These are phyloP conservation scores for Taiwanofungus camphoratus DNA, from an alignment of 1,284 basidiomycete species.

Conservation along the genomic window DNA sequence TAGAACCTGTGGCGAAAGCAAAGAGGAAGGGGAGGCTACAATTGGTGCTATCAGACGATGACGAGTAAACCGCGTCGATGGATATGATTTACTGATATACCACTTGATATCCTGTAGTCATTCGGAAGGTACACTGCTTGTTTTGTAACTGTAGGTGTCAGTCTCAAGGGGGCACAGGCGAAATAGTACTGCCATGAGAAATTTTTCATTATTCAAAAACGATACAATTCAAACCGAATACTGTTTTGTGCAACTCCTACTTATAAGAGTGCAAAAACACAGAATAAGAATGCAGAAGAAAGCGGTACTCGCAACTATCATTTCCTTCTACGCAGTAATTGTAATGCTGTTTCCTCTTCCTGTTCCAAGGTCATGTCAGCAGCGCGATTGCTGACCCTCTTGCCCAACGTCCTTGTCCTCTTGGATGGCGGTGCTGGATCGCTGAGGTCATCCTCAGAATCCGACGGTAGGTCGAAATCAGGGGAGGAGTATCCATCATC, in stretches of 20 bases:
- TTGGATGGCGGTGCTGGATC: constrained; percentile 31
- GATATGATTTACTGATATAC: too few relatives aligned
- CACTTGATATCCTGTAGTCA: too few relatives aligned
- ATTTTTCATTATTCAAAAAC: background rate
- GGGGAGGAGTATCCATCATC: constrained; percentile 71
- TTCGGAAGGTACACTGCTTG: too few relatives aligned
- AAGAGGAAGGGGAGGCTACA: constrained; percentile 8
- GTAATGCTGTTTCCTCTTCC: constrained; percentile 25
- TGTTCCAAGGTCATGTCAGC: constrained; percentile 17
- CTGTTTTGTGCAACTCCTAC: background rate
- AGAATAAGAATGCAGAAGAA: too few relatives aligned
- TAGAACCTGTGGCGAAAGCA: background rate
- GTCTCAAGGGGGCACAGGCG: too few relatives aligned
- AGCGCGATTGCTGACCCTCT: background rate
- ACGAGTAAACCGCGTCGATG: background rate
- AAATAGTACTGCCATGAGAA: too few relatives aligned
- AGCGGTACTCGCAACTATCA: constrained; percentile 5
- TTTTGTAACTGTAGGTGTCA: too few relatives aligned
- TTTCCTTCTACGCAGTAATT: constrained; percentile 23
- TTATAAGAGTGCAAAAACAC: background rate
- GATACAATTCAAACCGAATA: too few relatives aligned
- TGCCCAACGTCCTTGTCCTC: constrained; percentile 11
- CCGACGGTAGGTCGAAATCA: constrained; percentile 55
- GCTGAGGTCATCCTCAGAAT: constrained; percentile 37
- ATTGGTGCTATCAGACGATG: constrained; percentile 6